phyloP scores from a whole-genome alignment of 1,139 yeast genomes.

The Hemisphaericaspora lyxosophila region DNA sequence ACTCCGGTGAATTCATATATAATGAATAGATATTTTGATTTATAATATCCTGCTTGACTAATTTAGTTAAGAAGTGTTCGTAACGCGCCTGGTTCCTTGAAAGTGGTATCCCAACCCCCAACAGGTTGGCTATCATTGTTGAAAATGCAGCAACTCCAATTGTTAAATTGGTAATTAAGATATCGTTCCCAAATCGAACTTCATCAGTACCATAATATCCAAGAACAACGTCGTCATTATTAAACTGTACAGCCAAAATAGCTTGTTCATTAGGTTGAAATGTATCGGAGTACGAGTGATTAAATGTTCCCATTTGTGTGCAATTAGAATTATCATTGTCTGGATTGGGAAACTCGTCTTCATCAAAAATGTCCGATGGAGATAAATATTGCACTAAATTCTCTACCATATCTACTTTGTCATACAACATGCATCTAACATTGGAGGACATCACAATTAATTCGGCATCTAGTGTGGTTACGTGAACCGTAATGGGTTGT shows the following conservation, averaged over 20 bases:
- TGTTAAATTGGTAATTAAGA: slow-evolving; percentile 40
- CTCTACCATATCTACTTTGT: no score
- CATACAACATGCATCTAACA: no score
- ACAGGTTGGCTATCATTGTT: background rate
- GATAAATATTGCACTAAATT: no score
- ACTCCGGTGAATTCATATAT: slow-evolving; percentile 24
- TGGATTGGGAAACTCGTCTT: background rate
- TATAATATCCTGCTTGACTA: slow-evolving; percentile 44
- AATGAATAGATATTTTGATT: slow-evolving; percentile 38
- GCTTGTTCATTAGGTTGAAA: background rate
- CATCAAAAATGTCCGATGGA: no score
- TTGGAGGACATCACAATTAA: no score
- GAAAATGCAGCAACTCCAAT: slow-evolving; percentile 42
- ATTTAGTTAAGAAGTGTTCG: no score
- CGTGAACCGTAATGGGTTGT: no score
- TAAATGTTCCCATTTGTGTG: background rate
- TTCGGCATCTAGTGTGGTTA: no score
- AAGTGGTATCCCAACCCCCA: background rate
- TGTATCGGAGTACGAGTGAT: background rate
- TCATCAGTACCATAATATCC: slow-evolving; percentile 67
- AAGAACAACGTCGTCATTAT: slow-evolving; percentile 13
- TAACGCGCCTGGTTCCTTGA: background rate
- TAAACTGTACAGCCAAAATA: background rate
- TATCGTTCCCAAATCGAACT: slow-evolving; percentile 19
- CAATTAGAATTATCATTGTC: background rate